Base-by-base conservation (phyloP, 345 rosid species). In the Turritis glabra region DNA sequence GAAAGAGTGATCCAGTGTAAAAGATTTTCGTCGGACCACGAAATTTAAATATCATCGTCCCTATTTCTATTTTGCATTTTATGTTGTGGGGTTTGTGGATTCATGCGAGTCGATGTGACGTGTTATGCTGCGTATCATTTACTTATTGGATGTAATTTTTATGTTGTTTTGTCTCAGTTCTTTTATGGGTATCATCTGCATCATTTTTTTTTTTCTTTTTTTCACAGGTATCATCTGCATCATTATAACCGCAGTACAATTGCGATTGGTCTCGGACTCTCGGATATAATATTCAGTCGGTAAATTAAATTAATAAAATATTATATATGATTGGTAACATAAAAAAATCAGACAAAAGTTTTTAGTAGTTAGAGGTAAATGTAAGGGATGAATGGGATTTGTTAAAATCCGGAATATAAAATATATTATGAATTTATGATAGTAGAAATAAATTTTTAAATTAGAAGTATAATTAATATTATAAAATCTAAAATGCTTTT, bases 61-160 rank as follows among this genome's bases (percentile, higher is more conserved):
- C 12, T 43, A 54, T 63, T 54, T 73, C n/a, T 53, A 41, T 53
- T 29, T 73, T 53, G 64, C 64, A 73, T 27, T 40, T 64, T 53
- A 53, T 52, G 71, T 44, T 64, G 21, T 54, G 56, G 33, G 53
- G 32, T 73, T 23, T 22, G 63, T 63, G 57, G 56, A 30, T 73
- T 64, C 77, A 73, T 73, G 77, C 27, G 22, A 64, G 38, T 54
- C 56, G 77, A 73, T 64, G 71, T 64, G 71, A 73, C 64, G 56
- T 73, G 37, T 43, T 37, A 13, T 43, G 64, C 23, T 73, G 56
- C 77, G 64, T 73, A 53, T 64, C 77, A 22, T 21, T 43, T 64
- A 30, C 21, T 64, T 41, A 73, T 73, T 64, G 64, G 70, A 64
- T 22, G 25, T 5, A 21, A 63, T 15, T 19, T 14, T 70, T 9